Evolutionary conservation across 2,329 filamentous ascomycete species (phyloP).

Genomic region (Falciphora oryzae): DNA sequence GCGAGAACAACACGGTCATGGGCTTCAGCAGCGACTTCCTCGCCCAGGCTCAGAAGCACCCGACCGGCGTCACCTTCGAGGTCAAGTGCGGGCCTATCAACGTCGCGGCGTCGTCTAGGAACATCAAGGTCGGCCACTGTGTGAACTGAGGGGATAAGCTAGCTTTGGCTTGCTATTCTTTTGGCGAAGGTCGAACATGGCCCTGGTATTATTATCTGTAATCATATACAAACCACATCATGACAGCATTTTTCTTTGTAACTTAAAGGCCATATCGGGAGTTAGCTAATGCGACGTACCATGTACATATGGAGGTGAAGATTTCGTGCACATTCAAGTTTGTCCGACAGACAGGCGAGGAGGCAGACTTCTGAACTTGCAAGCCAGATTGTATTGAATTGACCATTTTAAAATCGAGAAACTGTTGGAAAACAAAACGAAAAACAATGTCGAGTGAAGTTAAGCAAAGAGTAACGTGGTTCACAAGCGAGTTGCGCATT

Average conservation of each 20-base stretch:
- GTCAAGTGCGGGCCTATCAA: background rate
- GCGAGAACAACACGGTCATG: background rate
- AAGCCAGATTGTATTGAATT: too few relatives aligned
- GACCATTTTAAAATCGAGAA: too few relatives aligned
- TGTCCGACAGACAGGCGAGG: too few relatives aligned
- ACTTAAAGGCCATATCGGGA: background rate
- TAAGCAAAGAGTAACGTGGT: too few relatives aligned
- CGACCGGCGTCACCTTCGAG: background rate
- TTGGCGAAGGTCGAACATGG: background rate
- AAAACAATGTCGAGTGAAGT: too few relatives aligned
- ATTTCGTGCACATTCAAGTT: too few relatives aligned
- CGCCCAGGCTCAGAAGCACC: background rate
- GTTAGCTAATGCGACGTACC: too few relatives aligned
- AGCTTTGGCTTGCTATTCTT: background rate
- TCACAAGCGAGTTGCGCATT: too few relatives aligned
- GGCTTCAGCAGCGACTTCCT: slow-evolving; percentile 1
- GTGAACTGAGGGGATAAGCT: background rate
- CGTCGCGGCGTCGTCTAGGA: background rate
- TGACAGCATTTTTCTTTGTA: background rate
- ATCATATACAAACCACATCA: background rate
- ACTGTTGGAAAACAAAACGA: too few relatives aligned
- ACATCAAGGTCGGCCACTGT: background rate
- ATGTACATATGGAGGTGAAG: too few relatives aligned
- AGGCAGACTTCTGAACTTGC: too few relatives aligned
- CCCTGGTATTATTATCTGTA: background rate